These are phyloP conservation scores for Phylloporus arenicola DNA, from an alignment of 768 basidiomycete genomes.

Conservation along the genomic window DNA sequence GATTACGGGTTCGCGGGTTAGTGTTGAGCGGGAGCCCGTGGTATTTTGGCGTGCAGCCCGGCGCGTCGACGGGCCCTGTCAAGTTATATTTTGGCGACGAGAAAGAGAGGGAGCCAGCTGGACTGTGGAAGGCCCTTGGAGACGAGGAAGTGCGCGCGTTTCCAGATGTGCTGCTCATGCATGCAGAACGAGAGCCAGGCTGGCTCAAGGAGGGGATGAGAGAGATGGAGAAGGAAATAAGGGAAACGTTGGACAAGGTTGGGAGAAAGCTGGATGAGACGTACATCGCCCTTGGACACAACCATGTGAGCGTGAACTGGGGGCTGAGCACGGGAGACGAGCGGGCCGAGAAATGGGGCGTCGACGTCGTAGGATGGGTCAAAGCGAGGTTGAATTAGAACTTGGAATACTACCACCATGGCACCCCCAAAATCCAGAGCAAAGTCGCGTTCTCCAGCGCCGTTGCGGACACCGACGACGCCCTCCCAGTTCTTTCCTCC, in stretches of 20 bases:
- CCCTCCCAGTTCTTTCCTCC: constrained; percentile 46
- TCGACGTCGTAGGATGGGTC: constrained; percentile 38
- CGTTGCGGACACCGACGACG: constrained; percentile 23
- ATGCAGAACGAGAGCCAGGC: constrained; percentile 50
- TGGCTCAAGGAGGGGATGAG: constrained; percentile 34
- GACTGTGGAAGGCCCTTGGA: constrained; percentile 36
- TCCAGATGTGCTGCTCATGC: constrained; percentile 45
- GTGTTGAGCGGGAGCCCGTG: constrained; percentile 46
- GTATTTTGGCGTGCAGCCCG: constrained; percentile 29
- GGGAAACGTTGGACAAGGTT: constrained; percentile 28
- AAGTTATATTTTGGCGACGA: constrained; percentile 35
- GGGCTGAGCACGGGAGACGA: constrained; percentile 49
- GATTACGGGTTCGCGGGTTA: constrained; percentile 35
- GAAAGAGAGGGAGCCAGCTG: constrained; percentile 39
- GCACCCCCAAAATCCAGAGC: constrained; percentile 22
- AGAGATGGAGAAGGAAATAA: constrained; percentile 37
- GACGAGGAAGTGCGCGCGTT: constrained; percentile 33
- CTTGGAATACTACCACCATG: constrained; percentile 11
- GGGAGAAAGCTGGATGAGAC: constrained; percentile 20
- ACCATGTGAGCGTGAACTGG: constrained; percentile 55
- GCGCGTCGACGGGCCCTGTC: constrained; percentile 17
- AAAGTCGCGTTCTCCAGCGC: constrained; percentile 41
- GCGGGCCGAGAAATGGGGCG: constrained; percentile 59
- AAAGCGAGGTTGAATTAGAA: constrained; percentile 14
- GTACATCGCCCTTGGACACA: constrained; percentile 47